Percentiles rank a stretch among this genome's conserved stretches.
phyloP scores from a whole-genome alignment of 2,329 filamentous ascomycete species.

The Cordyceps cateniannulata region DNA sequence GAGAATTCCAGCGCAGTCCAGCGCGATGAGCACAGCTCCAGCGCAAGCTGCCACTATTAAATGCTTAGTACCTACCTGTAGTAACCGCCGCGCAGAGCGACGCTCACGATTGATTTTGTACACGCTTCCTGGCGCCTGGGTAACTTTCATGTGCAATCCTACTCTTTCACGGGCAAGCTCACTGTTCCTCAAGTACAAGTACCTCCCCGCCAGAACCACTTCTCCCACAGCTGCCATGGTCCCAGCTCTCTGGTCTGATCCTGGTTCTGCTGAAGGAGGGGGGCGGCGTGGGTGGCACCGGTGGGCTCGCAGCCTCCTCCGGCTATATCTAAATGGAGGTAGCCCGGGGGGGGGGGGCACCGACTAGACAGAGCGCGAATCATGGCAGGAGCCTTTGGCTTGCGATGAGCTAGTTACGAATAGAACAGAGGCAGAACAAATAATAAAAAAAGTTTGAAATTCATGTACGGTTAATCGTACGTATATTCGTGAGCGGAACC shows the following conservation, averaged over 20 bases:
- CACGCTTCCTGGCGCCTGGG: background rate
- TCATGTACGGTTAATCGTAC: background rate
- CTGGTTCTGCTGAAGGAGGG: conserved; percentile 4
- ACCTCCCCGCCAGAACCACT: background rate
- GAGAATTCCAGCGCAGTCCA: background rate
- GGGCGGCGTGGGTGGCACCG: background rate
- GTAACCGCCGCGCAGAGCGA: background rate
- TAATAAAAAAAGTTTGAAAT: background rate
- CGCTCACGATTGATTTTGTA: background rate
- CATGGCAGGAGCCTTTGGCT: background rate
- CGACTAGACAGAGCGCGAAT: background rate
- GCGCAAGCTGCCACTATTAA: no score
- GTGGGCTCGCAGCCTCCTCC: background rate
- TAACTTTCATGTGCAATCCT: background rate
- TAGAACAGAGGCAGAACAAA: background rate
- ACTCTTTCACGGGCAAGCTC: background rate
- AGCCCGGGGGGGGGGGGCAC: background rate
- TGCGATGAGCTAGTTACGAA: background rate
- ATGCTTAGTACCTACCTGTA: no score
- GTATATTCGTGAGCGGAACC: background rate
- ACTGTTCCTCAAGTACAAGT: background rate
- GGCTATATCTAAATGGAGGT: background rate
- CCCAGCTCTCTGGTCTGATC: conserved; percentile 3
- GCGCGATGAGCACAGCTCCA: background rate
- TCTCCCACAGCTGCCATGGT: background rate